Conservation (phyloP, 352 stramenopile genomes). For the Pythium graminicola region DNA sequence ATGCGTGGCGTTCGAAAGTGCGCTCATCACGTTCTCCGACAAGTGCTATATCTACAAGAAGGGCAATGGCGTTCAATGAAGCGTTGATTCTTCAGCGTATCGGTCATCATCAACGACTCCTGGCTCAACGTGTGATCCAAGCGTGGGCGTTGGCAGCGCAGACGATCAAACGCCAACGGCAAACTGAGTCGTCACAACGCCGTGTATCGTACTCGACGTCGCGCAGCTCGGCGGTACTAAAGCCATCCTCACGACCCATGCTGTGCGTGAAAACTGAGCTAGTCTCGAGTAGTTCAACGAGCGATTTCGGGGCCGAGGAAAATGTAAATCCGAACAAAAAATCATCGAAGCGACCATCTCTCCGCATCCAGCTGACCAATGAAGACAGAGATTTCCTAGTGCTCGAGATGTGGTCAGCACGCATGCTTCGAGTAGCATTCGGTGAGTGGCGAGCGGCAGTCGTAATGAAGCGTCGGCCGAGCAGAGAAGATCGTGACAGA, state of each 20-base stretch:
- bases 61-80: slow-evolving; percentile 10
- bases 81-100: slow-evolving; percentile 7
- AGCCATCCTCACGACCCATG: no score
- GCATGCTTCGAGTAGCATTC: no score
- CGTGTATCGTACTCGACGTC: neutral
- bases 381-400: no score
- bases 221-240: neutral
- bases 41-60: no score
- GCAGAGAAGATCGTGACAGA: no score
- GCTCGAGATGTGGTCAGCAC: no score
- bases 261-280: no score
- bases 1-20: slow-evolving; percentile 3
- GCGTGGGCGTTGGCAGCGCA: slow-evolving; percentile 12
- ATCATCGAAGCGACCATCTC: no score
- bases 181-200: neutral
- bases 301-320: neutral
- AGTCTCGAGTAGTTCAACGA: neutral
- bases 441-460: no score
- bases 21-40: no score
- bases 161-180: slow-evolving; percentile 7
- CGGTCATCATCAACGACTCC: neutral
- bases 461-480: no score
- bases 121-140: slow-evolving; percentile 2
- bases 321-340: slow-evolving; percentile 7
- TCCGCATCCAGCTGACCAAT: no score